These are phyloP conservation scores for Leucocoprinus birnbaumii DNA, from an alignment of 768 basidiomycete species.

Conservation along the genomic window DNA sequence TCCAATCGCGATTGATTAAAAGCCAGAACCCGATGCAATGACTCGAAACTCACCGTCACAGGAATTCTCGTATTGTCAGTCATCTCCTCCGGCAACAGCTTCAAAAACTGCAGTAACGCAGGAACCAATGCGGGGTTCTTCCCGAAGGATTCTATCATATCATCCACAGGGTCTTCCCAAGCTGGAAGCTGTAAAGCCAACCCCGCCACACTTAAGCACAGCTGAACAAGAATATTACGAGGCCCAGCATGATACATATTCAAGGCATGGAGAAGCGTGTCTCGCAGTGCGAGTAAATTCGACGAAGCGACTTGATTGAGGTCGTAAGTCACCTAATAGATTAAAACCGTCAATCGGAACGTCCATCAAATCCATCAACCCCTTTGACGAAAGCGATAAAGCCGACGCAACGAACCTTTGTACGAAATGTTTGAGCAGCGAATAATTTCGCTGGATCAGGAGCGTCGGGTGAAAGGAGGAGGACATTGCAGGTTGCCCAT, in stretches of 20 bases:
- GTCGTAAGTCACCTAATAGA: conserved; percentile 91
- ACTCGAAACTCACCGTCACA: conserved; percentile 62
- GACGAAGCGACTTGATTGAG: conserved; percentile 78
- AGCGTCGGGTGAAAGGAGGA: conserved; percentile 78
- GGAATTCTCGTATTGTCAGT: conserved; percentile 83
- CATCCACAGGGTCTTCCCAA: conserved; percentile 80
- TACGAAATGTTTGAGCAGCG: conserved; percentile 93
- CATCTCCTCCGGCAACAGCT: conserved; percentile 88
- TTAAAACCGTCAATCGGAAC: conserved; percentile 26
- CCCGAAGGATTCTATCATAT: conserved; percentile 84
- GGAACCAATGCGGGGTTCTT: conserved; percentile 81
- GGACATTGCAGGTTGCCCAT: conserved; percentile 92
- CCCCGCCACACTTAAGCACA: conserved; percentile 88
- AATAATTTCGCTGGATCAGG: conserved; percentile 84
- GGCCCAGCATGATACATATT: conserved; percentile 73
- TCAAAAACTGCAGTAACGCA: conserved; percentile 84
- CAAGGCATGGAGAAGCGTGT: conserved; percentile 81
- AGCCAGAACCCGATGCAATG: neutral
- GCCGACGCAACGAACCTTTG: conserved; percentile 63
- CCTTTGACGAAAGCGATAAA: conserved; percentile 6
- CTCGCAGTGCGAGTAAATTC: conserved; percentile 76
- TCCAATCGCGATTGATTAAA: neutral
- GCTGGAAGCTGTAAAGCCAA: conserved; percentile 85
- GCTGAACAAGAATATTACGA: conserved; percentile 80
- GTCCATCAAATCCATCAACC: conserved; percentile 8